Conservation (phyloP, 2,329 filamentous ascomycete species). For the Fusarium acutatum region DNA sequence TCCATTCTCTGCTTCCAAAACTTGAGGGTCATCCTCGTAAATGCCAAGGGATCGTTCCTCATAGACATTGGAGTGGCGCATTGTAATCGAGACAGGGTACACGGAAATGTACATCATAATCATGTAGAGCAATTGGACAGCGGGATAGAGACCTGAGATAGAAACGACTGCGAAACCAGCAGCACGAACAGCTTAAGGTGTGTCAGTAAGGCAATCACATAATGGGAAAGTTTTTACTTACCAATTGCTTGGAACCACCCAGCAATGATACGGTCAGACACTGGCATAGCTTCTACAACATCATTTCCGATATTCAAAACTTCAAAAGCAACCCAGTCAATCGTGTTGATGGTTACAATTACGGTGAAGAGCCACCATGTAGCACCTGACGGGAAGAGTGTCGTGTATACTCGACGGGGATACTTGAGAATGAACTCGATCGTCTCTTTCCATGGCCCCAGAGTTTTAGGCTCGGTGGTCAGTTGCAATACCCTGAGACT, state of each 20-base stretch:
- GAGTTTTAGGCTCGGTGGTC: constrained; percentile 49
- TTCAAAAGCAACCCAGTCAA: constrained; percentile 73
- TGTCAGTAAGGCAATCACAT: constrained; percentile 4
- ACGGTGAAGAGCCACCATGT: constrained; percentile 74
- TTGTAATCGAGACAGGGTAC: constrained; percentile 69
- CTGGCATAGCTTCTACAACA: constrained; percentile 60
- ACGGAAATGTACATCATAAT: constrained; percentile 74
- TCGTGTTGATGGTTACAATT: constrained; percentile 66
- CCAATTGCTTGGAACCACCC: constrained; percentile 71
- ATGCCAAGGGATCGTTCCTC: constrained; percentile 74
- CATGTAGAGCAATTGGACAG: constrained; percentile 67
- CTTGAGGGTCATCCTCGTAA: constrained; percentile 52
- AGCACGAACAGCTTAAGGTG: constrained; percentile 63
- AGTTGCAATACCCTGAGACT: constrained; percentile 53
- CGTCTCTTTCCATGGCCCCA: constrained; percentile 56
- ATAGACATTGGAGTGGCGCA: constrained; percentile 76
- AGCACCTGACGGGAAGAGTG: constrained; percentile 68
- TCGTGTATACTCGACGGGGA: constrained; percentile 67
- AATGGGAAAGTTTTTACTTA: constrained; percentile 41
- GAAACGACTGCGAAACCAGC: constrained; percentile 73
- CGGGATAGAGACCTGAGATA: constrained; percentile 64
- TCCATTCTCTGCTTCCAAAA: constrained; percentile 38
- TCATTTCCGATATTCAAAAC: constrained; percentile 71
- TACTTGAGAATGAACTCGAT: constrained; percentile 64
- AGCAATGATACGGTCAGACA: constrained; percentile 65